Conservation (phyloP, 208 protist genomes). For the Leptomonas seymouri region DNA sequence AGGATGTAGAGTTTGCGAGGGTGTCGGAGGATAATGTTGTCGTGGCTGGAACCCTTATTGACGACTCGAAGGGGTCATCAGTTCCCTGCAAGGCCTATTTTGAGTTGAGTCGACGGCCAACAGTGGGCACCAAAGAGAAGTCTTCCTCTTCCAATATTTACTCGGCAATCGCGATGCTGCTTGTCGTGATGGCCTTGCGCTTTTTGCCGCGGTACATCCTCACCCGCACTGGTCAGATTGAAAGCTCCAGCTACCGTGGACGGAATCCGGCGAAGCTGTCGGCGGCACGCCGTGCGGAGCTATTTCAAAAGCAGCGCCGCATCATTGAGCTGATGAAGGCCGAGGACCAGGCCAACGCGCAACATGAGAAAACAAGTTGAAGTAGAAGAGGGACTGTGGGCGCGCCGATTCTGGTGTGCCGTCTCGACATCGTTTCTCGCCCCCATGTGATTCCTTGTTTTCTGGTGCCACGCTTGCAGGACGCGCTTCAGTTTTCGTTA, state of each 20-base stretch:
- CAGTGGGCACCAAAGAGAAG: not conserved
- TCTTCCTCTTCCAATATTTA: constrained; percentile 5
- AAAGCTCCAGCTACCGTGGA: constrained; percentile 25
- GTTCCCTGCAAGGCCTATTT: constrained; percentile 37
- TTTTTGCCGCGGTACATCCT: constrained; percentile 46
- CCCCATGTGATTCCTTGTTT: no score
- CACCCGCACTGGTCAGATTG: constrained; percentile 32
- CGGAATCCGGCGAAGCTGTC: constrained; percentile 30
- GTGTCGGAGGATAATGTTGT: constrained; percentile 21
- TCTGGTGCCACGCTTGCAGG: no score
- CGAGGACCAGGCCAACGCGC: constrained; percentile 34
- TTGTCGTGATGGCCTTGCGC: constrained; percentile 39
- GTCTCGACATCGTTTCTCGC: no score
- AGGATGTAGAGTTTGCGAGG: constrained; percentile 26
- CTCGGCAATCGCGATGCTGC: constrained; percentile 34
- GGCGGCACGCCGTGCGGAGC: constrained; percentile 28
- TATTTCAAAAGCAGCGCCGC: constrained; percentile 49
- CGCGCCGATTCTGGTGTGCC: no score
- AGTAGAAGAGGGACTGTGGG: not conserved
- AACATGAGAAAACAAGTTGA: constrained; percentile 1
- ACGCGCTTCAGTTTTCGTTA: no score
- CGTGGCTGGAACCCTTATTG: constrained; percentile 20
- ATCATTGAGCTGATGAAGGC: constrained; percentile 77
- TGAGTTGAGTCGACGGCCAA: constrained; percentile 25
- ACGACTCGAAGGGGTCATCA: not conserved